phyloP scores from a whole-genome alignment of 768 basidiomycete species.

The Tulasnella calospora region DNA sequence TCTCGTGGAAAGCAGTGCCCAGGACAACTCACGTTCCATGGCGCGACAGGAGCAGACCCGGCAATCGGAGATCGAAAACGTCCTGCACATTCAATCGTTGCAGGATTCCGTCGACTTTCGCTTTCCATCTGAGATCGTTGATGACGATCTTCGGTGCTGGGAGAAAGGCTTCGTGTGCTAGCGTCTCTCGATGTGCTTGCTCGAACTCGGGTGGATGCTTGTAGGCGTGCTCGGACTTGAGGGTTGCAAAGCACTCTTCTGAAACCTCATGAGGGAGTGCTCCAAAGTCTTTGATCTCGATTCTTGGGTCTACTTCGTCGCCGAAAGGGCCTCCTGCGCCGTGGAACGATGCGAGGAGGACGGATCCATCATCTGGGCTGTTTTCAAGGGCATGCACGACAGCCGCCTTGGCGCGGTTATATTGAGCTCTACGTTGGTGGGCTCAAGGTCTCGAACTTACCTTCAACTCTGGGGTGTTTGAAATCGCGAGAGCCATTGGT shows the following conservation, averaged over 20 bases:
- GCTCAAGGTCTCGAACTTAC: background rate
- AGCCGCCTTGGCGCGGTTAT: background rate
- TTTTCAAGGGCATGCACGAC: background rate
- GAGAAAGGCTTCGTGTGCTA: background rate
- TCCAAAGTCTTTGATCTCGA: constrained; percentile 1
- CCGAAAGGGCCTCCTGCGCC: constrained; percentile 7
- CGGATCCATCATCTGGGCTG: constrained; percentile 1
- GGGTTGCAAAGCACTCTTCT: background rate
- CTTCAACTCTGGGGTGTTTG: background rate
- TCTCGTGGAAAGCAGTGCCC: background rate
- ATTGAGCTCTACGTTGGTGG: background rate
- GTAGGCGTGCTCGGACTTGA: background rate
- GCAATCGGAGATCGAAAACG: background rate
- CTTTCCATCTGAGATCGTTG: background rate
- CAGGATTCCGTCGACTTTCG: background rate
- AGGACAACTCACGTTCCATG: constrained; percentile 6
- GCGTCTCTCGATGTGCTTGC: background rate
- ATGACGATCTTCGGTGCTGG: background rate
- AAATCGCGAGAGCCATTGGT: background rate
- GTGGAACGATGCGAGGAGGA: background rate
- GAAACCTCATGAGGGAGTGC: background rate
- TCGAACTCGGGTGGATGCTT: background rate
- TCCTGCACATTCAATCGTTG: constrained; percentile 4
- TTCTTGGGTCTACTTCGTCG: background rate
- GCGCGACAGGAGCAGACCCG: background rate